Evolutionary conservation across 2,329 filamentous ascomycete species (phyloP).

Genomic region (Phyllosticta citrichinensis): DNA sequence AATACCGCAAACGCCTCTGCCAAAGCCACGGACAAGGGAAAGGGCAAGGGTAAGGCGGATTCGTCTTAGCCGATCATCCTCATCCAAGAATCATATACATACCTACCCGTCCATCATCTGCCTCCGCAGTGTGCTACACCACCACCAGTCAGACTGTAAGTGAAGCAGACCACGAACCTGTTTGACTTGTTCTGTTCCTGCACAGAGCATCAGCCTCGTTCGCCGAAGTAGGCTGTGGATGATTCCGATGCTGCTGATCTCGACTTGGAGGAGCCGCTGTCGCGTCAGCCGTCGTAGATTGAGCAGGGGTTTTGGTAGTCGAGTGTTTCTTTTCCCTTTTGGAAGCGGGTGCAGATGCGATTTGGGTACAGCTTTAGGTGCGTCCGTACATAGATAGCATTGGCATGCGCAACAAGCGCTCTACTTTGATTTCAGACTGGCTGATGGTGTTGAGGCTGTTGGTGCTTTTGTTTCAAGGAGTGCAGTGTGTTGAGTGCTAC

Average conservation of each 20-base stretch:
- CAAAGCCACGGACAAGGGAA: not conserved
- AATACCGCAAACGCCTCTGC: not conserved
- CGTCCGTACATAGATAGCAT: no score
- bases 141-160: not conserved
- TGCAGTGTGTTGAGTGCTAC: no score
- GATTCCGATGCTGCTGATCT: not conserved
- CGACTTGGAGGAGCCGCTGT: not conserved
- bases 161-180: not conserved
- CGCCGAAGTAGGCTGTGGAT: not conserved
- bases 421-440: no score
- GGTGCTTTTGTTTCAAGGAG: no score
- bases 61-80: not conserved
- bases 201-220: not conserved
- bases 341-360: no score
- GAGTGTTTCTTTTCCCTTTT: not conserved
- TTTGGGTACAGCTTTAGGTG: no score
- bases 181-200: not conserved
- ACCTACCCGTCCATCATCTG: not conserved
- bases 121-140: not conserved
- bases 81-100: not conserved
- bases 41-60: constrained; percentile 10
- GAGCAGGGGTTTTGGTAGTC: constrained; percentile 3
- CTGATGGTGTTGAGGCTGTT: no score
- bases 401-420: no score
- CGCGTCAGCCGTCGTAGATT: not conserved